Conservation (phyloP, 2,329 filamentous ascomycete species). For the Huntiella omanensis region DNA sequence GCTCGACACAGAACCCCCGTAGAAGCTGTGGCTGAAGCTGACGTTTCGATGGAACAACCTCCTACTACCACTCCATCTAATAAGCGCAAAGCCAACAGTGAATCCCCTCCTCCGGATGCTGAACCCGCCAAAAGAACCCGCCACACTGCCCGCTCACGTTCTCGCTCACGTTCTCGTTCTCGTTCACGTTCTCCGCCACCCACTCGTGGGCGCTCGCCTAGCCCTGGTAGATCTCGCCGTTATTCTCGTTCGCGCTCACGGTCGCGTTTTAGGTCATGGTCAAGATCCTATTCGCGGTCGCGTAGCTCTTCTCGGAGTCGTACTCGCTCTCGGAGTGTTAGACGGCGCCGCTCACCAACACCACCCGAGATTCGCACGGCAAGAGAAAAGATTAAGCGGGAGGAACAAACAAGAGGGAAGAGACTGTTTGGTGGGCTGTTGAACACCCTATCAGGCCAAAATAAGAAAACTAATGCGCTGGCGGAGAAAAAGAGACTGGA, state of each 20-base stretch:
- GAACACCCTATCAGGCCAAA: conserved; percentile 48
- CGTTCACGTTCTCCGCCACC: neutral
- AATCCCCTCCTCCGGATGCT: neutral
- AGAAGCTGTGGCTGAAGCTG: too few species aligned
- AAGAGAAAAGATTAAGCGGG: conserved; percentile 20
- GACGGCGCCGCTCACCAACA: conserved; percentile 1
- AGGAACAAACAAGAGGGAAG: conserved; percentile 71
- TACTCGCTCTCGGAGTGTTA: neutral
- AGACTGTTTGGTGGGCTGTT: conserved; percentile 71
- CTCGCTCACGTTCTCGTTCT: neutral
- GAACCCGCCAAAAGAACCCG: conserved; percentile 8
- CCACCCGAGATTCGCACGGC: neutral
- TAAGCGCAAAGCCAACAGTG: conserved; percentile 9
- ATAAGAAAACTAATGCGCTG: neutral
- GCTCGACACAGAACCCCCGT: too few species aligned
- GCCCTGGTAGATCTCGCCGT: neutral
- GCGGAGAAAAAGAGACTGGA: conserved; percentile 45
- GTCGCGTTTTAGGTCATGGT: conserved; percentile 2
- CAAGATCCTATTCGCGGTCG: neutral
- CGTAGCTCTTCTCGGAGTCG: neutral
- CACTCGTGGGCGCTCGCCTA: neutral
- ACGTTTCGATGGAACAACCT: too few species aligned
- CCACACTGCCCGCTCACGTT: neutral
- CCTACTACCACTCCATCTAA: neutral
- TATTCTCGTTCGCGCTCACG: neutral